Percentiles rank a stretch among this genome's conserved stretches.
Evolutionary conservation across 306 rosid genomes (phyloP).

Genomic region (Quercus mongolica): DNA sequence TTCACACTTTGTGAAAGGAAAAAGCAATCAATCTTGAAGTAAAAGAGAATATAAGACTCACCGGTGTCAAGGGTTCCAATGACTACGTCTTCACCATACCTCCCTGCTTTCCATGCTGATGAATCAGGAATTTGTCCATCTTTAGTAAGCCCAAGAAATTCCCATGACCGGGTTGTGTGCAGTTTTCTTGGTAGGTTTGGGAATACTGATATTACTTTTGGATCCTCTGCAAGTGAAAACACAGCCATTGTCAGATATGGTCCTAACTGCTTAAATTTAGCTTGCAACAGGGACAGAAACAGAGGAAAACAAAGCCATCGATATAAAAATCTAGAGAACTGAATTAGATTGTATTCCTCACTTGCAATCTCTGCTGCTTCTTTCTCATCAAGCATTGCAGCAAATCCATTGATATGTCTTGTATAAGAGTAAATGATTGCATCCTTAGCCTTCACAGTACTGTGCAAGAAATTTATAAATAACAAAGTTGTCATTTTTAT

Average conservation of each 20-base stretch:
- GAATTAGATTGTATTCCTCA: constrained; percentile 8
- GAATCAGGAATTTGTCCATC: background rate
- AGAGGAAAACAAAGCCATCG: background rate
- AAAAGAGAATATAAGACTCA: background rate
- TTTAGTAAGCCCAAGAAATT: constrained; percentile 44
- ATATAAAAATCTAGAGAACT: background rate
- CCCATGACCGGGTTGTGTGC: constrained; percentile 68
- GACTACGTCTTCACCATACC: constrained; percentile 35
- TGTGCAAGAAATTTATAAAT: constrained; percentile 8
- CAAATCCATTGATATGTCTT: constrained; percentile 52
- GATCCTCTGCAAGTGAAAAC: constrained; percentile 34
- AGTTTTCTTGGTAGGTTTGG: constrained; percentile 39
- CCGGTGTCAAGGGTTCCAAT: constrained; percentile 46
- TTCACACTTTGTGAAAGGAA: no score
- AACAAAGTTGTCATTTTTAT: background rate
- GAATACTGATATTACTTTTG: constrained; percentile 54
- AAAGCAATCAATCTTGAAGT: no score
- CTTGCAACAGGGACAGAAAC: background rate
- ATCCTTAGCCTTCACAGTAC: constrained; percentile 41
- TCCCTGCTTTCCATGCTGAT: constrained; percentile 37
- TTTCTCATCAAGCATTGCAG: constrained; percentile 46
- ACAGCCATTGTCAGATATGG: background rate
- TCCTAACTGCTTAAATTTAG: background rate
- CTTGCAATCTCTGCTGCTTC: constrained; percentile 40
- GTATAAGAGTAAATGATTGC: constrained; percentile 49